Percentiles rank a stretch among this genome's conserved stretches.
These are phyloP conservation scores for Globisporangium iwayamae DNA, from an alignment of 352 stramenopile genomes.

Conservation along the genomic window DNA sequence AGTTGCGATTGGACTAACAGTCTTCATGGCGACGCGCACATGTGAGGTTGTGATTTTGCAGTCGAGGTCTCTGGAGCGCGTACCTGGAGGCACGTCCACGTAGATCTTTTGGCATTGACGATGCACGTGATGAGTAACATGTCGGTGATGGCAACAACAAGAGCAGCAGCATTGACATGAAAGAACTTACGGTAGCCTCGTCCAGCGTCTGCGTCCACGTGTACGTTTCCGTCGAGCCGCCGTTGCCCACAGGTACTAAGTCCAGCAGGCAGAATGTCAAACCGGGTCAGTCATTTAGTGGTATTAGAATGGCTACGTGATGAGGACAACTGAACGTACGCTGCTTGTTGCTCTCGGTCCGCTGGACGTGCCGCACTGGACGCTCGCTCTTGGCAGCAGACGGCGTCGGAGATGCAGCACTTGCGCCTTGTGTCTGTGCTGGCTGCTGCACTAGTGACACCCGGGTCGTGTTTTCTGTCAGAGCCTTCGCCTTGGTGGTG, in stretches of 20 bases:
- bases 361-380: constrained; percentile 17
- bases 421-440: background rate
- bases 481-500: background rate
- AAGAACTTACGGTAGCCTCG: constrained; percentile 85
- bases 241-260: constrained; percentile 88
- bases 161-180: background rate
- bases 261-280: background rate
- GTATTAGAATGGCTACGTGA: background rate
- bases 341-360: constrained; percentile 73
- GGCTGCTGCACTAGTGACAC: background rate
- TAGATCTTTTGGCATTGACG: constrained; percentile 39
- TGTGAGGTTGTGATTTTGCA: constrained; percentile 87
- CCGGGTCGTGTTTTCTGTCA: background rate
- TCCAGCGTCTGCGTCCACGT: constrained; percentile 97
- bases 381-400: background rate
- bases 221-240: constrained; percentile 87
- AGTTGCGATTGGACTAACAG: background rate
- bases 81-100: constrained; percentile 86
- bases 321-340: constrained; percentile 21
- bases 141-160: background rate
- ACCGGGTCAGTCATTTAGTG: too few species aligned
- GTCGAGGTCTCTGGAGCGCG: constrained; percentile 88
- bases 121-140: background rate
- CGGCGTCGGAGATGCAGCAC: background rate
- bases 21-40: constrained; percentile 84